A percentile compares a stretch with the other conserved stretches of the same genome.
Evolutionary conservation across 2,329 filamentous ascomycete genomes (phyloP).

Genomic region (Spiromastix sp.): DNA sequence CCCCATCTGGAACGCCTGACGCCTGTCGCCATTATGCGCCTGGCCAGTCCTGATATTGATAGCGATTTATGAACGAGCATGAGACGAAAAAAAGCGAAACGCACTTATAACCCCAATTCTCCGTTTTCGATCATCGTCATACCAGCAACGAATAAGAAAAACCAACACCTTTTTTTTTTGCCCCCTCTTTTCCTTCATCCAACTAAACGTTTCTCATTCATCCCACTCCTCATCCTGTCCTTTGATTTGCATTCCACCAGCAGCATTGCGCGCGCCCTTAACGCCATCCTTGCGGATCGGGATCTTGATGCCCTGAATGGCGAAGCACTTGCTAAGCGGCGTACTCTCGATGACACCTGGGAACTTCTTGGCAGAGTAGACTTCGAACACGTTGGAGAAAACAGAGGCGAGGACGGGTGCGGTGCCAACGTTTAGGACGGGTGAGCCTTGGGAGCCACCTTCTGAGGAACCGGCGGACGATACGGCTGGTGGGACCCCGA

Average conservation of each 20-base stretch:
- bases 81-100: background rate
- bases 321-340: slow-evolving; percentile 81
- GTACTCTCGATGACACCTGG: slow-evolving; percentile 95
- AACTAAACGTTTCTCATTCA: too few species aligned
- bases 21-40: background rate
- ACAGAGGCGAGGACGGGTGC: slow-evolving; percentile 74
- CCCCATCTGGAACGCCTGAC: slow-evolving; percentile 3
- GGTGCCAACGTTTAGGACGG: slow-evolving; percentile 59
- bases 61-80: background rate
- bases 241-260: slow-evolving; percentile 32
- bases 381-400: slow-evolving; percentile 83
- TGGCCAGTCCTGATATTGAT: background rate
- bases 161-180: background rate
- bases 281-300: slow-evolving; percentile 81
- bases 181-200: background rate
- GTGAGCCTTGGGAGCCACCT: slow-evolving; percentile 17
- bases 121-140: too few species aligned
- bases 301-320: slow-evolving; percentile 89
- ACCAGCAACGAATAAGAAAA: too few species aligned
- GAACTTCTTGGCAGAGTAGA: slow-evolving; percentile 96
- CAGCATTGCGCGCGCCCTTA: slow-evolving; percentile 26
- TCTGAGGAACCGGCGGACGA: slow-evolving; percentile 9
- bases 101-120: background rate
- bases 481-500: slow-evolving; percentile 43
- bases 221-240: slow-evolving; percentile 24